These are phyloP conservation scores for Dalbergia cochinchinensis DNA, from an alignment of 306 rosid species.

Conservation along the genomic window DNA sequence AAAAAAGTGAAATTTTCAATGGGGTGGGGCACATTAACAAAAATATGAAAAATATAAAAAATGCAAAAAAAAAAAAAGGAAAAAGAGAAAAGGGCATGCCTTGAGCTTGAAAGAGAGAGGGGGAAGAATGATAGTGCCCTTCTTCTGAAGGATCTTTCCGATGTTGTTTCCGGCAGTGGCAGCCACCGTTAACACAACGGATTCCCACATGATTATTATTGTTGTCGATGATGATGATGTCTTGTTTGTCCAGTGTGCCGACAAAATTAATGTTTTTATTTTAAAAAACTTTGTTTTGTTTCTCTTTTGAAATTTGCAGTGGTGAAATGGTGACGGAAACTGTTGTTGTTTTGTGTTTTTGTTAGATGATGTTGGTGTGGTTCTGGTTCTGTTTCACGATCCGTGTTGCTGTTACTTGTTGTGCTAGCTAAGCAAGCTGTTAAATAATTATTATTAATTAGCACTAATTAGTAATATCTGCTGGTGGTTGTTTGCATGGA, in stretches of 20 bases:
- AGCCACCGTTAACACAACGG: slow-evolving; percentile 79
- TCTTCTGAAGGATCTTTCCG: slow-evolving; percentile 94
- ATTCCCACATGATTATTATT: slow-evolving; percentile 79
- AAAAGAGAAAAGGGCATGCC: slow-evolving; percentile 45
- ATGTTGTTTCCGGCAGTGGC: slow-evolving; percentile 99
- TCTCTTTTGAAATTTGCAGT: background rate
- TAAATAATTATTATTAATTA: background rate
- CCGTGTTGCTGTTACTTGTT: background rate
- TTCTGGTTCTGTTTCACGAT: background rate
- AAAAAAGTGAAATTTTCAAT: slow-evolving; percentile 24
- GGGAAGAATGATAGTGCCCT: slow-evolving; percentile 96
- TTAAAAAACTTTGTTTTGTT: background rate
- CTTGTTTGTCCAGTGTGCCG: background rate
- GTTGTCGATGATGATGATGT: too few relatives aligned
- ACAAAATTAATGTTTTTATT: background rate
- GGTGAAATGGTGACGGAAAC: background rate
- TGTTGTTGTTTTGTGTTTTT: background rate
- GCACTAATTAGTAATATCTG: too few relatives aligned
- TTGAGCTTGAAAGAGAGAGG: slow-evolving; percentile 93
- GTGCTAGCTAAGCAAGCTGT: background rate
- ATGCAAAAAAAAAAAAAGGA: background rate
- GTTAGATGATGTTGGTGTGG: background rate
- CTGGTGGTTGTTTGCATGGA: too few relatives aligned
- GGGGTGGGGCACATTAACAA: slow-evolving; percentile 5
- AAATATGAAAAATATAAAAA: background rate